Evolutionary conservation across 75 land plant species (phyloP), one percentile per base, ranked within the genome.

Genomic region (Azolla pinnata): DNA sequence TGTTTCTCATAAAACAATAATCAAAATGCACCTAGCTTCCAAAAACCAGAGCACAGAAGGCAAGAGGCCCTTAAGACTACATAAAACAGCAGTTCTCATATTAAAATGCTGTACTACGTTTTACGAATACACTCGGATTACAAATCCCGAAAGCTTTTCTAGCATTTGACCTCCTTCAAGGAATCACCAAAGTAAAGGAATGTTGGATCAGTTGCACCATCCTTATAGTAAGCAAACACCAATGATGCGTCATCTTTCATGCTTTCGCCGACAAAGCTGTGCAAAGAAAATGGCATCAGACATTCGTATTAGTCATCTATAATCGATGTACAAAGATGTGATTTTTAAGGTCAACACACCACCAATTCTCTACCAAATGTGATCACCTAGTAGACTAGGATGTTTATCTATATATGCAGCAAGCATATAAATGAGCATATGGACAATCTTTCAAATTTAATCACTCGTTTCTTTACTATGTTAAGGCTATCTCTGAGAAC

Each of bases 181-280:
- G 63, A 67, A 50, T 72, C 58, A 29, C 55, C 71, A 48, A 83
- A 73, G 68, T 79, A 83, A 44, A 90, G 55, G 62, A 90, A 90
- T 5, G 97, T 85, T 7, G 88, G 88, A 56, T 83, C 80, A 35
- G 88, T 34, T 23, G 75, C 71, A 16, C 86, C 88, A 0, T 85
- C 88, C 66, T 85, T 85, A 77, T 85, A 85, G 69, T 90, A 87
- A 16, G 96, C 92, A 67, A 87, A 87, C 3, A 90, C 96, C 53
- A 76, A 17, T 31, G 73, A 54, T 18, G 69, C 69, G 47, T 90
- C 96, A 50, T 87, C 92, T 28, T 83, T 76, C 96, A 90, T 90
- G 79, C 96, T 81, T 74, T 90, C 96, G 0, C 96, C 96, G 12
- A 90, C 88, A 61, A 90, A 90, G 44, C 91, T 89, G 75, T 21